phyloP scores from a whole-genome alignment of 2,329 filamentous ascomycete species.

The Tolypocladium cylindrosporum region DNA sequence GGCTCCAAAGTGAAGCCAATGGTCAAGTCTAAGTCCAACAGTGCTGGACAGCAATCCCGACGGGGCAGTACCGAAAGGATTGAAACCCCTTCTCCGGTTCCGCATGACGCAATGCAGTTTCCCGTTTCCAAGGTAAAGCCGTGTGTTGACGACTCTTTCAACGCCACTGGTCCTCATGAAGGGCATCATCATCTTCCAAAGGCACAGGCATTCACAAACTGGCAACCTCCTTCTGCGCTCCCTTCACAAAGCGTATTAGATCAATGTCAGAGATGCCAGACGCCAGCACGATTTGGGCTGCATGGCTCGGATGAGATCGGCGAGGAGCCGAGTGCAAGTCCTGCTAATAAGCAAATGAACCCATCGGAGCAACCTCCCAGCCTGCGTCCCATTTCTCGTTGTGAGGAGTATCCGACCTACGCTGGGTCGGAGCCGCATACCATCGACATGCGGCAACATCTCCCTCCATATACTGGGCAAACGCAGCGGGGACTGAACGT shows the following conservation, averaged over 20 bases:
- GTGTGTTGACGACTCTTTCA: conserved; percentile 1
- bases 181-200: conserved; percentile 8
- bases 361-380: not conserved
- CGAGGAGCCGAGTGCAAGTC: not conserved
- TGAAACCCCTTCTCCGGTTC: not conserved
- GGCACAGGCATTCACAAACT: conserved; percentile 1
- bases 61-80: not conserved
- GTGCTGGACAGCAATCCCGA: not conserved
- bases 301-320: too few relatives aligned
- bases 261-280: conserved; percentile 1
- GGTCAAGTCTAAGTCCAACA: not conserved
- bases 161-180: conserved; percentile 1
- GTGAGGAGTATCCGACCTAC: conserved; percentile 1
- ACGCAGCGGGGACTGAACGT: not conserved
- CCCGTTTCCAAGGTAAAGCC: conserved; percentile 2
- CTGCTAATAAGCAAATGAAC: not conserved
- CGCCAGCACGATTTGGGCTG: not conserved
- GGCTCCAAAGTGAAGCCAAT: conserved; percentile 4
- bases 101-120: not conserved
- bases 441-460: not conserved
- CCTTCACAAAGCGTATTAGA: not conserved
- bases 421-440: not conserved
- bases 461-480: too few relatives aligned
- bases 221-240: conserved; percentile 1
- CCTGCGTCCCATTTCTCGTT: not conserved